Percentiles rank a stretch among this genome's conserved stretches.
Conservation (phyloP, 2,329 filamentous ascomycete genomes). For the Clonostachys chloroleuca region DNA sequence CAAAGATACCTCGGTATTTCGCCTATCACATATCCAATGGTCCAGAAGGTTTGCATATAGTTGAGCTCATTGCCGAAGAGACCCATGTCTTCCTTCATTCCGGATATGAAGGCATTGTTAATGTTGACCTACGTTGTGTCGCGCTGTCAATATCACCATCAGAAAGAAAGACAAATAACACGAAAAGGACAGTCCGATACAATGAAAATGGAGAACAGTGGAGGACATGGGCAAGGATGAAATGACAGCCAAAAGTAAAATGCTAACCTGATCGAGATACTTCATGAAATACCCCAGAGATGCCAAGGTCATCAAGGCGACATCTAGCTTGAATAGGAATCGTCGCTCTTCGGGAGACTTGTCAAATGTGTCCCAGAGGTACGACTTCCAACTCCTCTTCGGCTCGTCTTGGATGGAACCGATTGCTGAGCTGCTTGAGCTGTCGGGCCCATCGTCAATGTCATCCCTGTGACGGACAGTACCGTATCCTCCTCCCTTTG, state of each 20-base stretch:
- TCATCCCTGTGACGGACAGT: too few species aligned
- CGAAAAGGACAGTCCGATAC: too few species aligned
- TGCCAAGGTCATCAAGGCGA: constrained; percentile 27
- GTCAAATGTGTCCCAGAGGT: constrained; percentile 43
- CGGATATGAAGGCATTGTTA: constrained; percentile 37
- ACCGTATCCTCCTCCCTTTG: too few species aligned
- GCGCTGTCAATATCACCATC: not conserved
- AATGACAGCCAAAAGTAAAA: not conserved
- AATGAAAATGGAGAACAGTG: not conserved
- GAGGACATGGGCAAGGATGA: constrained; percentile 16
- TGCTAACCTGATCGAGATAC: constrained; percentile 21
- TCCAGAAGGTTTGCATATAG: constrained; percentile 48
- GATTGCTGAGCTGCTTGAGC: constrained; percentile 11
- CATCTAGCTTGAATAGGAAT: constrained; percentile 37
- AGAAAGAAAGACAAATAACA: too few species aligned
- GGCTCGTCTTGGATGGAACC: constrained; percentile 16
- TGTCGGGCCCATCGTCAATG: too few species aligned
- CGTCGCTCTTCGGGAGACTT: constrained; percentile 31
- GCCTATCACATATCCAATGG: constrained; percentile 52
- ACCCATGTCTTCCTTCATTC: constrained; percentile 35
- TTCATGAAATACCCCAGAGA: constrained; percentile 32
- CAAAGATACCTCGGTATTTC: constrained; percentile 20
- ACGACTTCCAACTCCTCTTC: constrained; percentile 36
- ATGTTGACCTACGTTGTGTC: constrained; percentile 13
- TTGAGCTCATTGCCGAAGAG: constrained; percentile 48